These are phyloP conservation scores for Peronospora belbahrii DNA, from an alignment of 352 stramenopile species.

Conservation along the genomic window DNA sequence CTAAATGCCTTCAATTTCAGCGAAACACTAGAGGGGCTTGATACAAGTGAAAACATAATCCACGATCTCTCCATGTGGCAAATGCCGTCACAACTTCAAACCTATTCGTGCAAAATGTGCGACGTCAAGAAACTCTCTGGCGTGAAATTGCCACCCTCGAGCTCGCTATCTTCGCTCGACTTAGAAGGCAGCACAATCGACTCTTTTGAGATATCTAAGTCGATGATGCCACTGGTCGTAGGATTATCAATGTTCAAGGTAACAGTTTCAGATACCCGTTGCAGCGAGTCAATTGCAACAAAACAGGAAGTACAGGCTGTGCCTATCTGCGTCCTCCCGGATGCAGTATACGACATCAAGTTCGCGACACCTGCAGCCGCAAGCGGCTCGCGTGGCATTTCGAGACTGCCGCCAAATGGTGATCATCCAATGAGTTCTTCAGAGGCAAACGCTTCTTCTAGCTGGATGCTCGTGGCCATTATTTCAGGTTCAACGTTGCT, in stretches of 20 bases:
- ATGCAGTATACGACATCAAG: constrained; percentile 27
- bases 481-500: constrained; percentile 25
- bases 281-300: constrained; percentile 19
- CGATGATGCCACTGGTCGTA: constrained; percentile 11
- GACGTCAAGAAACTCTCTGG: constrained; percentile 22
- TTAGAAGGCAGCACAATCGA: constrained; percentile 23
- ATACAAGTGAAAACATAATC: constrained; percentile 28
- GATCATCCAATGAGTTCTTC: background rate
- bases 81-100: constrained; percentile 27
- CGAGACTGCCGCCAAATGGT: constrained; percentile 1
- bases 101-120: constrained; percentile 26
- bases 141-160: constrained; percentile 19
- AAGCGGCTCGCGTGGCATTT: background rate
- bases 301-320: constrained; percentile 14
- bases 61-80: constrained; percentile 23
- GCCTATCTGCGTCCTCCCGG: constrained; percentile 28
- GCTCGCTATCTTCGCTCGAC: constrained; percentile 20
- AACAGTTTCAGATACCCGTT: constrained; percentile 18
- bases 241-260: constrained; percentile 12
- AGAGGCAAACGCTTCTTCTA: constrained; percentile 2
- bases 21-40: constrained; percentile 14
- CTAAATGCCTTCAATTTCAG: constrained; percentile 21
- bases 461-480: constrained; percentile 37
- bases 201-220: constrained; percentile 21
- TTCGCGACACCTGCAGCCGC: constrained; percentile 11